These are phyloP conservation scores for Pseudogymnoascus sp. DNA, from an alignment of 2,329 filamentous ascomycete genomes.

Conservation along the genomic window DNA sequence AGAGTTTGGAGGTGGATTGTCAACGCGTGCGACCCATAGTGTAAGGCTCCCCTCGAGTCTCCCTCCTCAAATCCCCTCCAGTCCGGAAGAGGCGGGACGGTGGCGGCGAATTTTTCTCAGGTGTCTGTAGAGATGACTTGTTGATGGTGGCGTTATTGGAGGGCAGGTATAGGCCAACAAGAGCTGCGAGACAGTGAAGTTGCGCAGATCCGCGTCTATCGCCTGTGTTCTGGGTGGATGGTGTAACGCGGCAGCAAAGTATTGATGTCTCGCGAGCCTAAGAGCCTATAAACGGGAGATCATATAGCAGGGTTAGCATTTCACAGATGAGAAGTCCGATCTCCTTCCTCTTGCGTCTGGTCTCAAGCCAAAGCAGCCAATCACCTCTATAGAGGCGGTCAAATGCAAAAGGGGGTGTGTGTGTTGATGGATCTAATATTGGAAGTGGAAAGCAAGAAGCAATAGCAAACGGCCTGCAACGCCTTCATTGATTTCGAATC, in stretches of 20 bases:
- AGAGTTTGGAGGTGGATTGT: background rate
- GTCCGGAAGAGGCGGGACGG: background rate
- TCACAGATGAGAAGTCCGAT: background rate
- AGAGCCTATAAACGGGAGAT: background rate
- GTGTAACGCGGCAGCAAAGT: conserved; percentile 4
- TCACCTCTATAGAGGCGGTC: background rate
- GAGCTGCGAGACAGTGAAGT: background rate
- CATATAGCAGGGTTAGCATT: background rate
- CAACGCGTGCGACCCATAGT: background rate
- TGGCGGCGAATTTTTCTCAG: conserved; percentile 3
- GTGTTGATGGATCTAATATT: background rate
- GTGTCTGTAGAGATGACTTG: background rate
- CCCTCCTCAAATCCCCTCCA: background rate
- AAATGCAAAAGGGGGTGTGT: background rate
- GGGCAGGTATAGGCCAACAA: background rate
- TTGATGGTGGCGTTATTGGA: background rate
- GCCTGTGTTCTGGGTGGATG: background rate
- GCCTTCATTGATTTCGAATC: conserved; percentile 7
- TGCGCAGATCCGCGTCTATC: conserved; percentile 6
- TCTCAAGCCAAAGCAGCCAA: background rate
- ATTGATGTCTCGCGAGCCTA: background rate
- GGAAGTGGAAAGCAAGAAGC: background rate
- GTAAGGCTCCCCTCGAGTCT: background rate
- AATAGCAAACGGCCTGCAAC: conserved; percentile 7
- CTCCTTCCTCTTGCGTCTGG: background rate